Percentiles rank a stretch among this genome's conserved stretches.
These are phyloP conservation scores for Cytospora piceae DNA, from an alignment of 2,329 filamentous ascomycete species.

Conservation along the genomic window DNA sequence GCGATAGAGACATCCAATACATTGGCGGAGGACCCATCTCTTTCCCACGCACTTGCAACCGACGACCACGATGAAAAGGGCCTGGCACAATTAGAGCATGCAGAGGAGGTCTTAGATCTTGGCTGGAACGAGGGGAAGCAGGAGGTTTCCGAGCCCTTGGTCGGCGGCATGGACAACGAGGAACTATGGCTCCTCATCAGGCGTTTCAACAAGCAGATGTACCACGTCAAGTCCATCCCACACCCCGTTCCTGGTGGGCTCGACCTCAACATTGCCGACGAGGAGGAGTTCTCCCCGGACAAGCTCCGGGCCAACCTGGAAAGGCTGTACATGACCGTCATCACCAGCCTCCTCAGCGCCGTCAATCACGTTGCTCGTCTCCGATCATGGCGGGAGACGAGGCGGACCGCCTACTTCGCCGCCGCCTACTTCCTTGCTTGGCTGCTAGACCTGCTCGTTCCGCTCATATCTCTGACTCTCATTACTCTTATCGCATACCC, in stretches of 20 bases:
- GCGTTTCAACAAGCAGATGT: conserved; percentile 73
- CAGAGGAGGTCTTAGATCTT: conserved; percentile 64
- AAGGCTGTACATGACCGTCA: conserved; percentile 78
- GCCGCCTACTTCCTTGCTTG: conserved; percentile 64
- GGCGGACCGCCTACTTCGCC: conserved; percentile 67
- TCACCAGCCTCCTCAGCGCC: conserved; percentile 66
- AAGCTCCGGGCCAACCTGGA: conserved; percentile 80
- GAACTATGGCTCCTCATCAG: conserved; percentile 73
- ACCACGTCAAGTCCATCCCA: conserved; percentile 69
- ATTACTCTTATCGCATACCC: conserved; percentile 71
- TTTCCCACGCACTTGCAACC: conserved; percentile 50
- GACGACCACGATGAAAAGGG: conserved; percentile 49
- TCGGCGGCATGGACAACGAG: conserved; percentile 71
- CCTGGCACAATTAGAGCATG: conserved; percentile 50
- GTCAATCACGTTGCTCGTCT: conserved; percentile 77
- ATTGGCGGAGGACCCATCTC: conserved; percentile 39
- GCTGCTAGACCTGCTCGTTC: conserved; percentile 71
- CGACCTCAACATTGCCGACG: conserved; percentile 79
- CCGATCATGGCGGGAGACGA: conserved; percentile 76
- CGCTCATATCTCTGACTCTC: conserved; percentile 60
- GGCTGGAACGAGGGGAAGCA: conserved; percentile 69
- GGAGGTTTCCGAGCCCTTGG: conserved; percentile 61
- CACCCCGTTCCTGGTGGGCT: conserved; percentile 66
- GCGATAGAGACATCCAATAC: conserved; percentile 34
- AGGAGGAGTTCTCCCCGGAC: conserved; percentile 84